Base-by-base conservation (phyloP, 371 early-diverging fungal species). In the Coemansia sp. region DNA sequence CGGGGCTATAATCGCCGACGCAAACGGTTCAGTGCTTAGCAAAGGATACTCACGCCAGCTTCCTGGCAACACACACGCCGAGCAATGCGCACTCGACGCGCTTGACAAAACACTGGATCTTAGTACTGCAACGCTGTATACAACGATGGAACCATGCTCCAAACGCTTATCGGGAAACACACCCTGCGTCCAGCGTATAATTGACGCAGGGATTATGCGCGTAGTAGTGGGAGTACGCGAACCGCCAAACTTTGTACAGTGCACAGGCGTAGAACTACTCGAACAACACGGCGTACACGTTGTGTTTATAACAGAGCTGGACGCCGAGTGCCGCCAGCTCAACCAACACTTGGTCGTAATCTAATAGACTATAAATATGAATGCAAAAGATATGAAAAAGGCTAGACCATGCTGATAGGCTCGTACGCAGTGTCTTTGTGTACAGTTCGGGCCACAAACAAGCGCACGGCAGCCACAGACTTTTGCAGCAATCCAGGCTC, bases 121-220 rank as follows among this genome's bases (percentile, higher is more conserved):
- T 0, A 12, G 26, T 7, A 32, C 39, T 1, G 39, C 53, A 12
- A 5, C 28, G 3, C 41, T 80, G 55, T 80, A 81, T 49, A 80
- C 80, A 3, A 80, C 80, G 1, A 80, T 80, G 80, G 82, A 82
- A 24, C 80, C 80, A 1, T 80, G 80, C 54, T 79, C 82, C 0
- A 39, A n/a, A 29, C 64, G 80, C 5, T 53, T 82, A 0, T 71
- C 81, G 2, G 82, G 80, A 6, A 77, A 81, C 52, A 15, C 17
- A 8, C 68, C 81, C 0, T 80, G 80, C 21, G 62, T 64, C 1
- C 6, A 59, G 9, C 59, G 81, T 1, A 71, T 80, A 6, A 15
- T 80, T 1, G 23, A 68, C 2, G 17, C 63, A 0, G 52, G 51
- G 3, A 72, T 80, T 17, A 17, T 9, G 2, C 41, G 9, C 0